A percentile compares a stretch with the other conserved stretches of the same genome.
Conservation (phyloP, 495 filamentous ascomycete species). For the Lichenothelia convexa region DNA sequence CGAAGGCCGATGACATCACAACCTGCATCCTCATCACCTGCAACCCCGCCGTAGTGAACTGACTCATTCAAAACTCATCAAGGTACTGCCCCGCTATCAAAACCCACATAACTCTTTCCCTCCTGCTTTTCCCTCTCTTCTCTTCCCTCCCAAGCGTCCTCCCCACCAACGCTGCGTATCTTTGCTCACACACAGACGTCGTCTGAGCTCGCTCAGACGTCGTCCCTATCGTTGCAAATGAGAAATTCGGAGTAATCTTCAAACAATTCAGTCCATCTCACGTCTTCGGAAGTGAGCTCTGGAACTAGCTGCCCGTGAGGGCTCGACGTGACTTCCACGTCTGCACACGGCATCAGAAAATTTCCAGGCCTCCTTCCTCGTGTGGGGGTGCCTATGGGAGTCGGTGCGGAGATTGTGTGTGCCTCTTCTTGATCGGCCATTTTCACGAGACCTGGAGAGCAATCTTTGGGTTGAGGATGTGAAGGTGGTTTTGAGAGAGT, state of each 20-base stretch:
- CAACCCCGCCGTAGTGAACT: no score
- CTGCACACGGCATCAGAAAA: conserved; percentile 99
- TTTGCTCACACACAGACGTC: conserved; percentile 86
- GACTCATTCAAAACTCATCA: no score
- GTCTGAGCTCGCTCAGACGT: conserved; percentile 11
- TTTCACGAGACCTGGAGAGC: no score
- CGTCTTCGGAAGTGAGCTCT: conserved; percentile 17
- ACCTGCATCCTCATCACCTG: no score
- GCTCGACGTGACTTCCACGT: conserved; percentile 77
- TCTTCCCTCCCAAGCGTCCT: conserved; percentile 57
- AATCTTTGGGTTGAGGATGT: no score
- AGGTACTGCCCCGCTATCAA: no score
- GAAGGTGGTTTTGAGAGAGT: conserved; percentile 11
- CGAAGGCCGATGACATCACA: no score
- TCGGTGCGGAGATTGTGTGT: conserved; percentile 29
- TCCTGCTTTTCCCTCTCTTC: conserved; percentile 17
- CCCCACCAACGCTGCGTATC: conserved; percentile 98
- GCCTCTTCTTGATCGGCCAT: no score
- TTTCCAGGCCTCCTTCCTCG: no score
- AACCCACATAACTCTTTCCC: no score
- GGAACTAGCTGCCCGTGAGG: conserved; percentile 61
- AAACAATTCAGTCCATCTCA: conserved; percentile 32
- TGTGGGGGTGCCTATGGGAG: conserved; percentile 27
- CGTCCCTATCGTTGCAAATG: conserved; percentile 58
- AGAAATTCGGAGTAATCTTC: conserved; percentile 99